phyloP scores from a whole-genome alignment of 1,284 basidiomycete species.

The Neolentinus lepideus region DNA sequence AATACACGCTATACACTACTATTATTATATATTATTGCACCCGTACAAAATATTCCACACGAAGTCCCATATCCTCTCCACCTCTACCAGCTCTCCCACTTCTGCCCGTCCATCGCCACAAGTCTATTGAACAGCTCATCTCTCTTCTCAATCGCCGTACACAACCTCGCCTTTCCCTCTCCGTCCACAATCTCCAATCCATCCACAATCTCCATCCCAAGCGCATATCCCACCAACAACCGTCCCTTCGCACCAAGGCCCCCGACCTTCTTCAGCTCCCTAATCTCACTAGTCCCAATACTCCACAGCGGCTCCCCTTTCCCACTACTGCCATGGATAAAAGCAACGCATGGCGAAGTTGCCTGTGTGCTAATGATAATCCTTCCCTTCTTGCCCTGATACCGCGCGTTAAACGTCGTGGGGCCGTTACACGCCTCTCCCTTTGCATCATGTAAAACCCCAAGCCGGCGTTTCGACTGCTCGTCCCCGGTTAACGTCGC shows the following conservation, averaged over 20 bases:
- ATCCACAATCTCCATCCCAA: constrained; percentile 45
- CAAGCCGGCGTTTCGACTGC: background rate
- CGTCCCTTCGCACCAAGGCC: constrained; percentile 32
- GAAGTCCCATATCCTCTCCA: background rate
- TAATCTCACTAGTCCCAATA: background rate
- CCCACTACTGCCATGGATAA: background rate
- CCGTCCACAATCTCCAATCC: constrained; percentile 40
- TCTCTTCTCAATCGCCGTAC: constrained; percentile 32
- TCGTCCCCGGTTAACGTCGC: background rate
- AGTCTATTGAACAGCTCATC: constrained; percentile 28
- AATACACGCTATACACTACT: no score
- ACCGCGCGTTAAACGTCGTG: background rate
- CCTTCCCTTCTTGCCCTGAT: background rate
- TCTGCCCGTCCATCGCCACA: background rate
- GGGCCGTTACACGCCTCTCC: background rate
- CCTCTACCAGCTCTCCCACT: constrained; percentile 1
- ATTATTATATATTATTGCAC: no score
- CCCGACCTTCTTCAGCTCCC: constrained; percentile 1
- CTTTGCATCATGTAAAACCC: no score
- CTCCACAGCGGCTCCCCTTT: background rate
- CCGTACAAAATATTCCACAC: no score
- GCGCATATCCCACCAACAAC: constrained; percentile 50
- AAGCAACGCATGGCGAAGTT: background rate
- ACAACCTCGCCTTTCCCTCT: constrained; percentile 37
- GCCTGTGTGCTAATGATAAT: background rate